These are phyloP conservation scores for Mycena leptocephala DNA, from an alignment of 768 basidiomycete genomes.

Conservation along the genomic window DNA sequence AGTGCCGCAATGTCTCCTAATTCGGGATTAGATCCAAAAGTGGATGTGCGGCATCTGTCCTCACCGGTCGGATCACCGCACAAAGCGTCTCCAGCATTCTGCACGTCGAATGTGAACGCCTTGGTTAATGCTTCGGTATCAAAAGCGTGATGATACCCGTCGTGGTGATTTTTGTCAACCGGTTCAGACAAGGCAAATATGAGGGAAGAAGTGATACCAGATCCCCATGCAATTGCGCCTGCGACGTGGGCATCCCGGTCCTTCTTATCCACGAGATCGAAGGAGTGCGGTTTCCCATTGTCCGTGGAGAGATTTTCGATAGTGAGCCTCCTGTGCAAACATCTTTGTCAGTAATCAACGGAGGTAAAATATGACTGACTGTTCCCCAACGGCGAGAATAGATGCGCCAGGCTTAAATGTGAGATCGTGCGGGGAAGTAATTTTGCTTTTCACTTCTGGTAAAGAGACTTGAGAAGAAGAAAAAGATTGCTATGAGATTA, in stretches of 20 bases:
- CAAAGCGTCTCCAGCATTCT: conserved; percentile 70
- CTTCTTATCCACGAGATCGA: conserved; percentile 36
- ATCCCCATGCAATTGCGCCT: conserved; percentile 72
- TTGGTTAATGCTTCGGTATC: conserved; percentile 51
- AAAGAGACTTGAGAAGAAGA: conserved; percentile 30
- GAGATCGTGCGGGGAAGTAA: conserved; percentile 56
- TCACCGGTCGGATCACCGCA: conserved; percentile 63
- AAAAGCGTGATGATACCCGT: conserved; percentile 68
- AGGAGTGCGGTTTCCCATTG: conserved; percentile 26
- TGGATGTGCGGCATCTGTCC: not conserved
- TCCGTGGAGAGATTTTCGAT: conserved; percentile 7
- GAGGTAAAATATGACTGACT: conserved; percentile 45
- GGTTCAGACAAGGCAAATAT: conserved; percentile 76
- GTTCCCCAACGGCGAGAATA: conserved; percentile 60
- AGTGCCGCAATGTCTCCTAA: conserved; percentile 45
- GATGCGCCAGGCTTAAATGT: conserved; percentile 60
- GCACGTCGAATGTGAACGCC: conserved; percentile 57
- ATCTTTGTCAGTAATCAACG: not conserved
- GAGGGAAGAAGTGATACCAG: conserved; percentile 50
- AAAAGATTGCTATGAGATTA: not conserved
- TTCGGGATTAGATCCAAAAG: not conserved
- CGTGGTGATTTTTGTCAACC: conserved; percentile 27
- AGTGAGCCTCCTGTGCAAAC: conserved; percentile 15
- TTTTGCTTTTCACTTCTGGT: conserved; percentile 36
- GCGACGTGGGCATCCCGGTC: conserved; percentile 42